These are phyloP conservation scores for Pleurotus tuoliensis DNA, from an alignment of 768 basidiomycete species.

Conservation along the genomic window DNA sequence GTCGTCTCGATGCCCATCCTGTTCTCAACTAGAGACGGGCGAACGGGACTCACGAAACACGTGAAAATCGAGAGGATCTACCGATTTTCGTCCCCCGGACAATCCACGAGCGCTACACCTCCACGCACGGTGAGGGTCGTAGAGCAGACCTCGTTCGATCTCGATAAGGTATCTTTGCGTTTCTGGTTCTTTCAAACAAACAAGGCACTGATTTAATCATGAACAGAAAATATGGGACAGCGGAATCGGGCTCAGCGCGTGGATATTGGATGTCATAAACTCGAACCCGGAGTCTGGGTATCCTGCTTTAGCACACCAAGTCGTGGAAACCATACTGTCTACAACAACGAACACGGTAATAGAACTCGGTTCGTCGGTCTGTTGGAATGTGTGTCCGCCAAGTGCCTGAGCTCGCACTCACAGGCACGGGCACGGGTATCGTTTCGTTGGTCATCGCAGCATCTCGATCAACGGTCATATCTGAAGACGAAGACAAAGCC, in stretches of 20 bases:
- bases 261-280: conserved; percentile 47
- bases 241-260: conserved; percentile 80
- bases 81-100: conserved; percentile 23
- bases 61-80: conserved; percentile 64
- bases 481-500: conserved; percentile 17
- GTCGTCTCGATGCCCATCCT: conserved; percentile 69
- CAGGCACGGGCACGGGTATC: conserved; percentile 85
- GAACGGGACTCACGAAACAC: conserved; percentile 44
- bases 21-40: conserved; percentile 24
- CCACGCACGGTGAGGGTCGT: conserved; percentile 41
- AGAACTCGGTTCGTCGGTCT: conserved; percentile 58
- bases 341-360: conserved; percentile 40
- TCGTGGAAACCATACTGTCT: conserved; percentile 33
- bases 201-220: conserved; percentile 2
- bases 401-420: background rate
- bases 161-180: conserved; percentile 70
- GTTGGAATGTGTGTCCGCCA: too few relatives aligned
- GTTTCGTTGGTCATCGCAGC: conserved; percentile 65
- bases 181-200: too few relatives aligned
- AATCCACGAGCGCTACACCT: conserved; percentile 12
- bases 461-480: conserved; percentile 37
- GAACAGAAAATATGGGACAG: conserved; percentile 95
- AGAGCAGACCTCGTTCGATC: conserved; percentile 86
- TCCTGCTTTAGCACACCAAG: background rate
- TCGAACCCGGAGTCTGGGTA: conserved; percentile 7